Conservation (phyloP, 2,329 filamentous ascomycete genomes). For the Aspergillus versicolor region DNA sequence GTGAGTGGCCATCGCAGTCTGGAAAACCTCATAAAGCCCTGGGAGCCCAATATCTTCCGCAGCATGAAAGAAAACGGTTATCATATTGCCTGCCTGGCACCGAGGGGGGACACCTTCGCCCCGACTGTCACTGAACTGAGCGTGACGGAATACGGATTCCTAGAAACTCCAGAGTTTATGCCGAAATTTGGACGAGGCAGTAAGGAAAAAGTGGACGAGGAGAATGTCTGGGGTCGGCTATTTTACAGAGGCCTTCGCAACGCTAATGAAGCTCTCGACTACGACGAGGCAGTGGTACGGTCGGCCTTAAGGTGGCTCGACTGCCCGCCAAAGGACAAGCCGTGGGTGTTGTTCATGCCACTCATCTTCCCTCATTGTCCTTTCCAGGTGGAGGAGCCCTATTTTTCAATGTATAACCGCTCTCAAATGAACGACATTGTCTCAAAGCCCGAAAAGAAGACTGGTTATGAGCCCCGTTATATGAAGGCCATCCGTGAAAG, state of each 20-base stretch:
- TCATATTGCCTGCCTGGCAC: constrained; percentile 46
- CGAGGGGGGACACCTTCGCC: constrained; percentile 1
- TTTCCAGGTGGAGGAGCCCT: constrained; percentile 51
- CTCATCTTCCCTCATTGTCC: constrained; percentile 48
- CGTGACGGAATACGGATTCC: constrained; percentile 2
- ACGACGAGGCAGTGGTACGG: constrained; percentile 46
- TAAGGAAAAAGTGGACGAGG: background rate
- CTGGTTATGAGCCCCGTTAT: constrained; percentile 1
- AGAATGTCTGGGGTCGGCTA: constrained; percentile 1
- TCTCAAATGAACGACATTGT: background rate
- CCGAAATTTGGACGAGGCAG: background rate
- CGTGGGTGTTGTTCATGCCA: constrained; percentile 3
- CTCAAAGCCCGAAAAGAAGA: background rate
- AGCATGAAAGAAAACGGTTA: constrained; percentile 47
- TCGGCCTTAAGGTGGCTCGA: constrained; percentile 47
- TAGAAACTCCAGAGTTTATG: constrained; percentile 4
- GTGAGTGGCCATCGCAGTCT: constrained; percentile 48
- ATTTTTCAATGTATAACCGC: constrained; percentile 49
- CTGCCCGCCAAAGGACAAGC: constrained; percentile 32
- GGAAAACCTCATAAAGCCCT: constrained; percentile 50
- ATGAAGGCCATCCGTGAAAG: constrained; percentile 4
- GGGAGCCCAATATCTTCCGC: constrained; percentile 50
- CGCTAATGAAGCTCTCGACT: constrained; percentile 41
- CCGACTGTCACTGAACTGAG: constrained; percentile 7
- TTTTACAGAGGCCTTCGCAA: constrained; percentile 44